Conservation (phyloP, 2,329 filamentous ascomycete species). For the Colletotrichum gigasporum region DNA sequence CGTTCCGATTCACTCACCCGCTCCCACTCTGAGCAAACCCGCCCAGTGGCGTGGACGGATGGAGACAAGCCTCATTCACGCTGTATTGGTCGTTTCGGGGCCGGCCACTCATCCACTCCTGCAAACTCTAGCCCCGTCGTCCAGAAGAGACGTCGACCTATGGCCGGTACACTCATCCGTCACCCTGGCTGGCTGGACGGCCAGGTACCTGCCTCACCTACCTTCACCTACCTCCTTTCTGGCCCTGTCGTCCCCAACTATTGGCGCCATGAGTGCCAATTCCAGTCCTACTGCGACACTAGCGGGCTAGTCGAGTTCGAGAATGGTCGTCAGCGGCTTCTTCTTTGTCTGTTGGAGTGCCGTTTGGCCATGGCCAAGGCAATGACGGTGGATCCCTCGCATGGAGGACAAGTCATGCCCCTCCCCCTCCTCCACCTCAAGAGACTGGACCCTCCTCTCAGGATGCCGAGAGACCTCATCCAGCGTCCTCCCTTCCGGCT, state of each 20-base stretch:
- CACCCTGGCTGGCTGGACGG: background rate
- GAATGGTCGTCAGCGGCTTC: background rate
- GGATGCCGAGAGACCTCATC: background rate
- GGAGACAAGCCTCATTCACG: constrained; percentile 3
- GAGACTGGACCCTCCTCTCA: too few relatives aligned
- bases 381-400: constrained; percentile 26
- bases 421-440: constrained; percentile 33
- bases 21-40: background rate
- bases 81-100: constrained; percentile 21
- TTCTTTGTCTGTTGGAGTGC: background rate
- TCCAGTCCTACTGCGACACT: constrained; percentile 10
- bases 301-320: constrained; percentile 15
- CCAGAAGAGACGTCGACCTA: constrained; percentile 3
- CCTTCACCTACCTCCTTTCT: too few relatives aligned
- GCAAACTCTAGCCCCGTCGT: constrained; percentile 4
- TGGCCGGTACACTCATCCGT: background rate
- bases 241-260: background rate
- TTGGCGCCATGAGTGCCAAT: constrained; percentile 1
- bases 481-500: constrained; percentile 14
- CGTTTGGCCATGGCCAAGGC: constrained; percentile 1
- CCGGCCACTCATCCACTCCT: background rate
- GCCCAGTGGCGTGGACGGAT: constrained; percentile 1
- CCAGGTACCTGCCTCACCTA: background rate
- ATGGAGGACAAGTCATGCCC: constrained; percentile 40
- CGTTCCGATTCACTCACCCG: constrained; percentile 5